Percentiles rank a stretch among this genome's conserved stretches.
phyloP scores from a whole-genome alignment of 2,329 filamentous ascomycete genomes.

The Trichoderma arundinaceum region DNA sequence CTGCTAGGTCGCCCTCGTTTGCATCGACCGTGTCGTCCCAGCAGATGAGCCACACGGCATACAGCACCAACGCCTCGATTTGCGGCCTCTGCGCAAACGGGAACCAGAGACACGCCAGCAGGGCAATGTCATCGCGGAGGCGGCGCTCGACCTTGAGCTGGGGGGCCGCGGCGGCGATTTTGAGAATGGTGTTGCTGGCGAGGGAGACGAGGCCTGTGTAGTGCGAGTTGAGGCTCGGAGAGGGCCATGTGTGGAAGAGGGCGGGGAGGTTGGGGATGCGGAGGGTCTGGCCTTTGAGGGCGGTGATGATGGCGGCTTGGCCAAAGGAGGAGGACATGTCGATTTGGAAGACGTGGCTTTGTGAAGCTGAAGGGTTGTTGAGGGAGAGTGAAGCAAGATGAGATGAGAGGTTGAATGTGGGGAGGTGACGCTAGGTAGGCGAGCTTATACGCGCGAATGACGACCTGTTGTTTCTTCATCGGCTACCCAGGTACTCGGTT shows the following conservation, averaged over 20 bases:
- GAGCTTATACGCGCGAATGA: no score
- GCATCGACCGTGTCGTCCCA: conserved; percentile 45
- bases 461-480: no score
- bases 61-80: conserved; percentile 38
- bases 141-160: conserved; percentile 31
- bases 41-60: conserved; percentile 42
- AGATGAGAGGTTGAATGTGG: no score
- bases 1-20: conserved; percentile 39
- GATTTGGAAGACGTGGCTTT: neutral
- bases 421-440: no score
- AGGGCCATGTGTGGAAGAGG: conserved; percentile 40
- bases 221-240: conserved; percentile 35
- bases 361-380: neutral
- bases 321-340: conserved; percentile 17
- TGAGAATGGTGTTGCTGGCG: conserved; percentile 37
- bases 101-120: conserved; percentile 36
- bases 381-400: neutral
- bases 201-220: conserved; percentile 35
- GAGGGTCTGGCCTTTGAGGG: conserved; percentile 40
- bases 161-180: conserved; percentile 46
- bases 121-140: conserved; percentile 45
- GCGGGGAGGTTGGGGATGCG: conserved; percentile 39
- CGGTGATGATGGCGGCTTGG: conserved; percentile 35
- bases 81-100: conserved; percentile 34
- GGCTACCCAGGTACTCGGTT: no score